Evolutionary conservation across 177 flowering plant genomes (phyloP), one percentile per base, ranked within the genome.

Genomic region (Vitis hybrid): DNA sequence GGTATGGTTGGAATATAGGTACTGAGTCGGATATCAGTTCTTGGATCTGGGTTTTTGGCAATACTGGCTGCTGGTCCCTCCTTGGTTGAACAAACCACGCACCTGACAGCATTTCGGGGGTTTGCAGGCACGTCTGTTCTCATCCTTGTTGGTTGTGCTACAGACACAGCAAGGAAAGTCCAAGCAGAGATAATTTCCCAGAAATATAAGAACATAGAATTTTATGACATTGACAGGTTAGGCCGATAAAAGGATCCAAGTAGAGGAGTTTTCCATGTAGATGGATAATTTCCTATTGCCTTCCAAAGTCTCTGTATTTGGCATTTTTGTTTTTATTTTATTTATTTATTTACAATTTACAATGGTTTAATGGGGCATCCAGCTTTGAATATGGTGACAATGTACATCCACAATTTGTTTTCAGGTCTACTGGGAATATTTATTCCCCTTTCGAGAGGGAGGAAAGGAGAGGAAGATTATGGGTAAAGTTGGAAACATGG

Each of bases 91-190:
- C 99, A 95, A 82, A 76, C 75, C 5, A 87, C 97, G 18, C 98
- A 91, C 76, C 78, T 93, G 74, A 89, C 97, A 59, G 98, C 97
- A 60, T 95, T 93, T 64, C 86, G 99, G 31, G 98, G 99, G 70
- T 95, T 95, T 56, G 99, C 99, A 7, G 99, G 98, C 64, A 95
- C 99, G 11, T 95, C 99, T 7, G 92, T 95, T 72, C 94, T 95
- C 67, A 95, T 95, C 82, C 98, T 93, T 62, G 99, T 95, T 62
- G 99, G 99, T 20, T 95, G 99, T 79, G 99, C 99, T 10, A 93
- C 99, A 7, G 98, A 95, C 74, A 95, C 99, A 1, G 98, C 99
- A 50, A 84, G 99, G 72, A 93, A 95, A 83, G 99, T 95, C 70
- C 91, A 95, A 77, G 99, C 99, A 9, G 98, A 95, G 82, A 88